Conservation (phyloP, 495 filamentous ascomycete genomes). For the Aspergillus egyptiacus region DNA sequence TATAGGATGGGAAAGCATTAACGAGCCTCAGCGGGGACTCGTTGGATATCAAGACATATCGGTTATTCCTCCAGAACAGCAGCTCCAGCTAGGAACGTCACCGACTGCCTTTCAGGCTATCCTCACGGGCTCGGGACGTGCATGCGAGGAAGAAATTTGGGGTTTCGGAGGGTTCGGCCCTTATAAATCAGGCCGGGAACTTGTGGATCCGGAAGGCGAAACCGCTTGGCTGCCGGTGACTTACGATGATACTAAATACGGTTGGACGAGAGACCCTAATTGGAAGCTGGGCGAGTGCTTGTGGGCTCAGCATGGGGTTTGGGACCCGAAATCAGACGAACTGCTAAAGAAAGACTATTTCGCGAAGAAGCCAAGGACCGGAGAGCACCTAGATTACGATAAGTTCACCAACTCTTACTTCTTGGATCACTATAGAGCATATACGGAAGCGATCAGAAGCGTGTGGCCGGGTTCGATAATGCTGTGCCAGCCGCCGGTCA, state of each 20-base stretch:
- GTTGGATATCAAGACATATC: constrained; percentile 82
- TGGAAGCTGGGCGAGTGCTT: constrained; percentile 93
- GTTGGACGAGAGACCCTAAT: constrained; percentile 77
- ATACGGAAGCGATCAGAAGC: constrained; percentile 63
- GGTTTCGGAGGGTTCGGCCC: constrained; percentile 90
- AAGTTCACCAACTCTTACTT: constrained; percentile 87
- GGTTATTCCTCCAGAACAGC: constrained; percentile 77
- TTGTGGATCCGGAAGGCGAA: constrained; percentile 86
- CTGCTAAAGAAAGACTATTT: constrained; percentile 87
- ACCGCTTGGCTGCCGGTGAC: constrained; percentile 73
- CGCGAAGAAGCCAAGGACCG: constrained; percentile 62
- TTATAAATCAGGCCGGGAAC: constrained; percentile 72
- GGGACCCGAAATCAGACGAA: constrained; percentile 76
- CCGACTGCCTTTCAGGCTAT: constrained; percentile 95
- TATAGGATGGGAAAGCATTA: constrained; percentile 92
- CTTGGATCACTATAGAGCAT: constrained; percentile 74
- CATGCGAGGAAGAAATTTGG: constrained; percentile 85
- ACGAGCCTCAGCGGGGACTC: constrained; percentile 88
- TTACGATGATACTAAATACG: constrained; percentile 82
- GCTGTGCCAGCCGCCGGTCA: constrained; percentile 84
- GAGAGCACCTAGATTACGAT: constrained; percentile 67
- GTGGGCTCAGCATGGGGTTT: constrained; percentile 96
- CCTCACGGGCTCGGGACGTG: constrained; percentile 78
- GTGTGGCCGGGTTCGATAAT: constrained; percentile 77
- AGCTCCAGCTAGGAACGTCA: constrained; percentile 86